Base-by-base conservation (phyloP, 805 yeast species). In the Kurtzmaniella cleridarum region DNA sequence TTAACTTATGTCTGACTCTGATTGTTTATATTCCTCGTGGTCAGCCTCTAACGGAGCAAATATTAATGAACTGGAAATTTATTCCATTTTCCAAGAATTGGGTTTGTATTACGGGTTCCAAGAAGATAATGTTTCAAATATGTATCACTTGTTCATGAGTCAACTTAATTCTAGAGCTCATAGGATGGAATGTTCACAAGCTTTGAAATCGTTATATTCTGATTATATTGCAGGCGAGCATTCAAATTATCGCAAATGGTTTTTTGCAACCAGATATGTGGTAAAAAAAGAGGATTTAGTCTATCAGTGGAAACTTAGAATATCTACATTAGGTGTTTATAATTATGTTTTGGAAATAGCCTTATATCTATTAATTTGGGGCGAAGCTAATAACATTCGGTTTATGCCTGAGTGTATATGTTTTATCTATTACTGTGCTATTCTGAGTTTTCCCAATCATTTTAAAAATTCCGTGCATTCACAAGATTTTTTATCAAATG, bases 161-260 rank as follows among this genome's bases (percentile, higher is more conserved):
- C 84, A 85, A 55, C 66, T 91, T 42, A 96, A 91, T 51, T 90
- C 97, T 6, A 76, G 96, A 42, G 76, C 95, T 0, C 78, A 95
- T 43, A 75, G 98, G 44, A 77, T 82, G 73, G 60, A 80, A 2
- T 84, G 95, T 3, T 59, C 66, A 27, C 73, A 65, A 41, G 97
- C 97, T 0, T 65, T 91, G 41, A 54, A 79, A 2, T 76, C 91
- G 0, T 62, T 91, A 27, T 98, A 91, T 61, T 81, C 88, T 1
- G 95, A 90, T 45, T 91, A 91, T 60, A 87, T 91, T 44, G 97
- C 96, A 0, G 97, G 98, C 13, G 86, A 81, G 36, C 69, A 80
- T 43, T 76, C 97, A 3, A 91, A 91, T 61, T 91, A 81, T 61
- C 76, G 82, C 53, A 88, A 85, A 60, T 91, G 98, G 98, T 88